These are phyloP conservation scores for Sordariomycetes sp. DNA, from an alignment of 2,329 filamentous ascomycete genomes.

Conservation along the genomic window DNA sequence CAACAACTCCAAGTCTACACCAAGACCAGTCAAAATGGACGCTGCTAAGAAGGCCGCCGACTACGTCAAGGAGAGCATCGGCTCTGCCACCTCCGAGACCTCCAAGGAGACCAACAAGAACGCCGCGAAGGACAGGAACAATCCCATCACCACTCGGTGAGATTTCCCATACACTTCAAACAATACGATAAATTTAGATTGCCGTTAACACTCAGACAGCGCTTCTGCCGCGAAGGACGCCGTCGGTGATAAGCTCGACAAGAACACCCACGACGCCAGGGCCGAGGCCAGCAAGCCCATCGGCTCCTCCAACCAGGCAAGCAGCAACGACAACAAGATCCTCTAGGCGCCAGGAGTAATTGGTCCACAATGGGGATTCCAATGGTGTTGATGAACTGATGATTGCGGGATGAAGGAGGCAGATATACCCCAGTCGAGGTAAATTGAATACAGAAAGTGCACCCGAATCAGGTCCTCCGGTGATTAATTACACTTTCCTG, in stretches of 20 bases:
- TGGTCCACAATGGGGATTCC: neutral
- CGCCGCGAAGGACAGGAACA: constrained; percentile 52
- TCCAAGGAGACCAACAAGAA: constrained; percentile 64
- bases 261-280: constrained; percentile 27
- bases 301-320: constrained; percentile 4
- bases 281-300: constrained; percentile 29
- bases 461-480: too few species aligned
- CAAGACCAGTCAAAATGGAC: constrained; percentile 32
- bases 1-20: constrained; percentile 10
- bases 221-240: constrained; percentile 36
- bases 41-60: constrained; percentile 50
- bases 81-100: constrained; percentile 43
- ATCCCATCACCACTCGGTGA: constrained; percentile 41
- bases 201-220: constrained; percentile 22
- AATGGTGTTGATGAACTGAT: neutral
- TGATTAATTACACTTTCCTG: too few species aligned
- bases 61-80: constrained; percentile 58
- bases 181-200: too few species aligned
- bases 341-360: neutral
- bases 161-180: constrained; percentile 9
- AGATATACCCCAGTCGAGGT: too few species aligned
- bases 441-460: too few species aligned
- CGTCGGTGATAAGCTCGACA: constrained; percentile 34
- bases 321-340: neutral
- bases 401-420: too few species aligned